These are phyloP conservation scores for Quaeritorhiza haematococci DNA, from an alignment of 371 early-diverging fungal species.

Conservation along the genomic window DNA sequence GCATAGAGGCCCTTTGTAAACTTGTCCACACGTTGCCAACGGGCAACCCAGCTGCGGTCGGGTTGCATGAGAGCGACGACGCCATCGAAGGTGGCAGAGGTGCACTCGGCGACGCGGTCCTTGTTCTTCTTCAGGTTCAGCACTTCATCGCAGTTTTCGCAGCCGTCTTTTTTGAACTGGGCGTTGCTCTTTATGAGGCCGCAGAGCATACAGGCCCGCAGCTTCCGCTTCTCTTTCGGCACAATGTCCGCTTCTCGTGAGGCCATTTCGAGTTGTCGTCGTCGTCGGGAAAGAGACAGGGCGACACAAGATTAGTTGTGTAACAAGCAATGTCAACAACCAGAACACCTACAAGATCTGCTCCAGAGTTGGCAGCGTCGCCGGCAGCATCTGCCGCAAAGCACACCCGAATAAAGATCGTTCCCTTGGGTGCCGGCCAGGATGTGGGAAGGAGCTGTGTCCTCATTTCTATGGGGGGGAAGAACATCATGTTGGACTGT, in stretches of 20 bases:
- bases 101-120: slow-evolving; percentile 77
- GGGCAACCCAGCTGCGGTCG: slow-evolving; percentile 78
- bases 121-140: slow-evolving; percentile 66
- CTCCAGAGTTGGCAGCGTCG: too few relatives aligned
- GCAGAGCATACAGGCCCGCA: slow-evolving; percentile 90
- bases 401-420: slow-evolving; percentile 54
- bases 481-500: slow-evolving; percentile 97
- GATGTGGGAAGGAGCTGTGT: slow-evolving; percentile 99
- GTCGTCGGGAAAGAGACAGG: too few relatives aligned
- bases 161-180: slow-evolving; percentile 73
- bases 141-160: slow-evolving; percentile 86
- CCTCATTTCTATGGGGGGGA: slow-evolving; percentile 88
- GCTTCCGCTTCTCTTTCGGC: too few relatives aligned
- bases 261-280: too few relatives aligned
- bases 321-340: too few relatives aligned
- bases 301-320: too few relatives aligned
- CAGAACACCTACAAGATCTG: too few relatives aligned
- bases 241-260: too few relatives aligned
- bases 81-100: slow-evolving; percentile 83
- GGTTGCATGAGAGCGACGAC: slow-evolving; percentile 79
- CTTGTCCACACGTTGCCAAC: slow-evolving; percentile 82
- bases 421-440: slow-evolving; percentile 94
- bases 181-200: slow-evolving; percentile 81
- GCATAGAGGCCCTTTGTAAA: slow-evolving; percentile 86
- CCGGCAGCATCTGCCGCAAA: too few relatives aligned